Conservation (phyloP, 2,329 filamentous ascomycete genomes). For the Cryphonectria japonica region DNA sequence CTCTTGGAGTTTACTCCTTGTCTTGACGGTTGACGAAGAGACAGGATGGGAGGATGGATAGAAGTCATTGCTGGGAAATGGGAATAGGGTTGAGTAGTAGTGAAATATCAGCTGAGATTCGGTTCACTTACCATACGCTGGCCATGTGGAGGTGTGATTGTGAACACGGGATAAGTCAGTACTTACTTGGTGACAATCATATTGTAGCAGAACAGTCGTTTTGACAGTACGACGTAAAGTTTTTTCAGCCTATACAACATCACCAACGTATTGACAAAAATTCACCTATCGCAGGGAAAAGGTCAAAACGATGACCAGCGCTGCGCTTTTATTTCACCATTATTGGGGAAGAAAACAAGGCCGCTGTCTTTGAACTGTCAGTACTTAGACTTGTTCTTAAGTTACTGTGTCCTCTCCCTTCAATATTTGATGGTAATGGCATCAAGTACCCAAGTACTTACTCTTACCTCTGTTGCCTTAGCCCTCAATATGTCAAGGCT, state of each 20-base stretch:
- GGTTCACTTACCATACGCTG: background rate
- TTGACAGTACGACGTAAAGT: background rate
- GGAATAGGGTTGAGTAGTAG: background rate
- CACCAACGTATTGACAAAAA: too few relatives aligned
- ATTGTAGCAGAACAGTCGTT: background rate
- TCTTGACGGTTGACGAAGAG: background rate
- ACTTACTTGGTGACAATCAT: background rate
- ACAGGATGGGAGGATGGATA: background rate
- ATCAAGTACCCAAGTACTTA: background rate
- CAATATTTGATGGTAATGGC: too few relatives aligned
- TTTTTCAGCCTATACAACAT: background rate
- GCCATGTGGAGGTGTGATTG: too few relatives aligned
- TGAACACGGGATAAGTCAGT: background rate
- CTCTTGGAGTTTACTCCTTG: background rate
- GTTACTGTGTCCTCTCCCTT: background rate
- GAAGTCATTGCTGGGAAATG: background rate
- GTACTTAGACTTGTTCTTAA: background rate
- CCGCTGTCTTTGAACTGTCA: background rate
- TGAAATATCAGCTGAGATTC: background rate
- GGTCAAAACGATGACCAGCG: background rate
- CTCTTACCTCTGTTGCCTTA: background rate
- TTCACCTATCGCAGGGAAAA: background rate
- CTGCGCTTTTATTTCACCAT: background rate
- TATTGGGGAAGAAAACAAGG: background rate
- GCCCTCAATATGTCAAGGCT: background rate